Percentiles rank a stretch among this genome's conserved stretches.
These are phyloP conservation scores for Tuber magnatum DNA, from an alignment of 495 filamentous ascomycete species.

Conservation along the genomic window DNA sequence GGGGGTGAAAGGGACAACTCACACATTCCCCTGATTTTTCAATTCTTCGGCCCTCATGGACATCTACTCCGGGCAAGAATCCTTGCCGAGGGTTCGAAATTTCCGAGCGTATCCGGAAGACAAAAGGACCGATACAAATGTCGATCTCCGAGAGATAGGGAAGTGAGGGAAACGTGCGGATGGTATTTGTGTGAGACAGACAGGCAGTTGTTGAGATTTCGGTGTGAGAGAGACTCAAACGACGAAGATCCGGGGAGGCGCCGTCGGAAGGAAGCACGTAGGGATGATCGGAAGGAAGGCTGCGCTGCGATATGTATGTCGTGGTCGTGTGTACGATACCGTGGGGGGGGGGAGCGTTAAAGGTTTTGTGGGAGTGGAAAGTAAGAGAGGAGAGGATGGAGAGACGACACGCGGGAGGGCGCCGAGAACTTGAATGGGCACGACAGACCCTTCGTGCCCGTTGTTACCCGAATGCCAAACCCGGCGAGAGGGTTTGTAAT, in stretches of 20 bases:
- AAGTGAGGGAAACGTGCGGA: neutral
- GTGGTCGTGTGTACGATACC: neutral
- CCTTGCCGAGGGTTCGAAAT: neutral
- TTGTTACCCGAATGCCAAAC: neutral
- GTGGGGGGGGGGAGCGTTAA: neutral
- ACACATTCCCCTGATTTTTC: slow-evolving; percentile 57
- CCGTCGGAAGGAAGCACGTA: neutral
- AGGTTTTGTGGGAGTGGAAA: neutral
- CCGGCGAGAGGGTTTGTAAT: neutral
- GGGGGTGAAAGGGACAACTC: slow-evolving; percentile 21
- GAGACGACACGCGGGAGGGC: neutral
- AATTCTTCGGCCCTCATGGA: slow-evolving; percentile 41
- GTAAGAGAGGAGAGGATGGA: neutral
- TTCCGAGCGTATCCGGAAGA: neutral
- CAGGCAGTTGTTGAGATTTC: neutral
- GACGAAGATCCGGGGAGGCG: neutral
- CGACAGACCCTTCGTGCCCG: neutral
- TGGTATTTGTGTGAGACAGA: neutral
- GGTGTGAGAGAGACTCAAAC: too few species aligned
- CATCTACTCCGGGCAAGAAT: slow-evolving; percentile 8
- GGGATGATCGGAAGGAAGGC: neutral
- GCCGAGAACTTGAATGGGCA: neutral
- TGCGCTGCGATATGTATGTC: neutral
- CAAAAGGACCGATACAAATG: neutral
- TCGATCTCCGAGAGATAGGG: neutral